Evolutionary conservation across 208 protist species (phyloP).

Genomic region (Borovskyia barvae): DNA sequence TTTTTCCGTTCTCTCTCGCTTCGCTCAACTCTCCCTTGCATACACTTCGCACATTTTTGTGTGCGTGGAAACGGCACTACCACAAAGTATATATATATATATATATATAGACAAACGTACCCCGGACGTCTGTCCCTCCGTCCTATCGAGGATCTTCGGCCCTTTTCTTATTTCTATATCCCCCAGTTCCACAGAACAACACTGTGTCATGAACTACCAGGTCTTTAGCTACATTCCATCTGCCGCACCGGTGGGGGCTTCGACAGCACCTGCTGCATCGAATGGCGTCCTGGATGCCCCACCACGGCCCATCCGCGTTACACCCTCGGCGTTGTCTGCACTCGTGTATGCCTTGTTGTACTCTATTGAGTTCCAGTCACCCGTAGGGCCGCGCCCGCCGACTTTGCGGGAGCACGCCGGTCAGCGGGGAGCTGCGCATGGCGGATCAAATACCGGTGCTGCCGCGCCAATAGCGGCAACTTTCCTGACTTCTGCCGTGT

Average conservation of each 20-base stretch:
- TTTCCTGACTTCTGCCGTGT: conserved; percentile 24
- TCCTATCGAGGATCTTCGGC: too few relatives aligned
- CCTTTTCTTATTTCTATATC: too few relatives aligned
- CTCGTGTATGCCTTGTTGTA: conserved; percentile 70
- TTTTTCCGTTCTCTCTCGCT: too few relatives aligned
- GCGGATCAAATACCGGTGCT: not conserved
- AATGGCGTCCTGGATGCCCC: not conserved
- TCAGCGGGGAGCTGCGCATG: not conserved
- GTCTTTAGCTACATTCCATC: conserved; percentile 32
- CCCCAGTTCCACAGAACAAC: too few relatives aligned
- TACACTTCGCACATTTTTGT: too few relatives aligned
- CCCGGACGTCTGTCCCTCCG: too few relatives aligned
- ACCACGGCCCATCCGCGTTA: conserved; percentile 51
- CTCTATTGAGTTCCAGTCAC: conserved; percentile 73
- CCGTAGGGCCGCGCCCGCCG: conserved; percentile 27
- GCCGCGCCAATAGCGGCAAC: conserved; percentile 5
- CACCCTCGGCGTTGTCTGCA: conserved; percentile 51
- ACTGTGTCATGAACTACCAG: conserved; percentile 52
- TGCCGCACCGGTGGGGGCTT: not conserved
- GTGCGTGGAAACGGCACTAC: too few relatives aligned
- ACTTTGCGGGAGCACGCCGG: conserved; percentile 13
- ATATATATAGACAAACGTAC: too few relatives aligned
- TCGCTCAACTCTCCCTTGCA: too few relatives aligned
- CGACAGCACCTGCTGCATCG: not conserved
- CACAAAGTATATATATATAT: too few relatives aligned